Conservation (phyloP, 78 protist species). For the Dictyostelium firmibasis region DNA sequence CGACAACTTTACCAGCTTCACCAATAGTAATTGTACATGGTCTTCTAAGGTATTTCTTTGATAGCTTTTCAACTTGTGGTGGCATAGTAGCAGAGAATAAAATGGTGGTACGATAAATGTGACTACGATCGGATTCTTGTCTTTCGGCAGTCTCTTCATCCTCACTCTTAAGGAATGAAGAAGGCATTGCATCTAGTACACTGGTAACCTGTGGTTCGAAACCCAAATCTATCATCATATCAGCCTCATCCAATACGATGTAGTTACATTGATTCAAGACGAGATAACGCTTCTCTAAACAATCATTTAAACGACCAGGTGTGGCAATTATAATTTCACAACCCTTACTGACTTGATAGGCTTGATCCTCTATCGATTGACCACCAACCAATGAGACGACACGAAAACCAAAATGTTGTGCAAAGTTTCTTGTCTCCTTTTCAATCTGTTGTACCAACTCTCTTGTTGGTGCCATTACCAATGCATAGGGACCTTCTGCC, state of each 20-base stretch:
- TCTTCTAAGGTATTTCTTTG: constrained; percentile 87
- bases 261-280: constrained; percentile 94
- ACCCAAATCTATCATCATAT: constrained; percentile 92
- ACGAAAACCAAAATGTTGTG: constrained; percentile 69
- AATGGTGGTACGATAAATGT: constrained; percentile 79
- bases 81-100: constrained; percentile 96
- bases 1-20: constrained; percentile 88
- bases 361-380: constrained; percentile 81
- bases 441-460: constrained; percentile 93
- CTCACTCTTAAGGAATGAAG: constrained; percentile 42
- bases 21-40: constrained; percentile 90
- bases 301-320: constrained; percentile 94
- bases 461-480: constrained; percentile 91
- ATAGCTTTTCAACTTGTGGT: constrained; percentile 88
- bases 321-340: constrained; percentile 92
- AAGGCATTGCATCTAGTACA: constrained; percentile 88
- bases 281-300: constrained; percentile 87
- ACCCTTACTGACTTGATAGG: constrained; percentile 84
- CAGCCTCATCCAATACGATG: constrained; percentile 96
- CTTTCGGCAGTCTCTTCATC: constrained; percentile 78
- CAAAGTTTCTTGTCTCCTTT: constrained; percentile 81
- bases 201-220: constrained; percentile 86
- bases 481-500: constrained; percentile 89
- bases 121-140: constrained; percentile 49
- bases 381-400: constrained; percentile 92